phyloP scores from a whole-genome alignment of 176 grass and related monocot species.

The Melocanna baccifera region DNA sequence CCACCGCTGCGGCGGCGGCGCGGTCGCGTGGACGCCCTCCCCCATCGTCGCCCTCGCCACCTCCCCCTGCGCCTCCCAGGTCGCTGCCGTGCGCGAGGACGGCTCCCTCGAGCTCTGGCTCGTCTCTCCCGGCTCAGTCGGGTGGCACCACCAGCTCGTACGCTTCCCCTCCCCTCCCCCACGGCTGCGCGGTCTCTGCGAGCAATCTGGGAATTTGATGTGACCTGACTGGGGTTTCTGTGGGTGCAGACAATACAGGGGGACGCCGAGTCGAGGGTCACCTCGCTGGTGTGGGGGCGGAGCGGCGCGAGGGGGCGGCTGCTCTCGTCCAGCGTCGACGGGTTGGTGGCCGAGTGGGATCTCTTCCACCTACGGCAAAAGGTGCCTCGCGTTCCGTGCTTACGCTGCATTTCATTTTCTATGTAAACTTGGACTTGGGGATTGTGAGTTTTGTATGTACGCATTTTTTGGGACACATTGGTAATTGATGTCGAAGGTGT shows the following conservation, averaged over 20 bases:
- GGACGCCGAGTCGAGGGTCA: slow-evolving; percentile 47
- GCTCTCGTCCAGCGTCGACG: slow-evolving; percentile 84
- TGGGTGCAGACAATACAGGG: slow-evolving; percentile 81
- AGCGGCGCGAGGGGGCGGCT: slow-evolving; percentile 44
- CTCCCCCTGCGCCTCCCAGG: slow-evolving; percentile 67
- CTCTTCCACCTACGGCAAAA: slow-evolving; percentile 65
- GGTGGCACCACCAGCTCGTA: slow-evolving; percentile 98
- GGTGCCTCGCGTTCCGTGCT: slow-evolving; percentile 32
- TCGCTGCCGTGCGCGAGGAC: slow-evolving; percentile 72
- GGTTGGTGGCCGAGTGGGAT: slow-evolving; percentile 89
- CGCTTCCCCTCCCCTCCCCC: slow-evolving; percentile 5
- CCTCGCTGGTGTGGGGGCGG: slow-evolving; percentile 75
- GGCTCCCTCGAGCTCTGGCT: slow-evolving; percentile 94
- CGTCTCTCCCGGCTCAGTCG: slow-evolving; percentile 88
- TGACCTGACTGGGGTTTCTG: slow-evolving; percentile 32
- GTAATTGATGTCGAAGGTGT: not conserved
- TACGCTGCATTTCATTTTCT: slow-evolving; percentile 13
- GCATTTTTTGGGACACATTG: not conserved
- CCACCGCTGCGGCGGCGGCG: slow-evolving; percentile 43
- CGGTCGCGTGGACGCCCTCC: slow-evolving; percentile 72
- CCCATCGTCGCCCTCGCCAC: slow-evolving; percentile 64
- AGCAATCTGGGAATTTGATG: not conserved
- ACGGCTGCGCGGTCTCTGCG: not conserved
- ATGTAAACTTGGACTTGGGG: not conserved
- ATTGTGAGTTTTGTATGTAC: not conserved